Base-by-base conservation (phyloP, 176 grass and related monocot genomes). In the Alloteropsis semialata region DNA sequence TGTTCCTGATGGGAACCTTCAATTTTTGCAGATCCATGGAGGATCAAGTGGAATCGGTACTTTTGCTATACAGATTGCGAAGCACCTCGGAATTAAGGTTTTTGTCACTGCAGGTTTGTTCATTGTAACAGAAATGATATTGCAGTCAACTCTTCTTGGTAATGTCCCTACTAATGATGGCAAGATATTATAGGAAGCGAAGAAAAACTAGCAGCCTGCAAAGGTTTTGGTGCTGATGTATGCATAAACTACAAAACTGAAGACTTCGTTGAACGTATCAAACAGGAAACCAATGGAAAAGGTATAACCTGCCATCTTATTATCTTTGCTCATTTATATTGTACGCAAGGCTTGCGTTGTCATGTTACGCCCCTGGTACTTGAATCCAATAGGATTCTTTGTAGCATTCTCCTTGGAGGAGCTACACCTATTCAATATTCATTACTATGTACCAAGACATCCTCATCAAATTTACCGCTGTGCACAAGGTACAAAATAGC, bases 1-100 rank as follows among this genome's bases (percentile, higher is more conserved):
- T 45, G 25, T 58, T 48, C n/a, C n/a, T 3, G 36, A 10, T 54
- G 8, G 24, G 54, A 33, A 32, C 16, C 16, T 69, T 38, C 6
- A 19, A 69, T n/a, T 63, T 79, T 88, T 74, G 69, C 87, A 98
- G 96, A 72, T 95, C 79, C 92, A 98, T 72, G 92, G 96, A 55
- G 96, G 92, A 90, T 98, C 96, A 13, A 98, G 92, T 73, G 92
- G 96, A 82, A 98, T 95, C 18, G 96, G 96, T 46, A 98, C 96
- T 9, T 98, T 98, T 21, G 90, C 90, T 5, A 91, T 98, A 86
- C 92, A 93, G 85, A 93, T 95, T 17, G 88, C 90, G 0, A 98
- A 95, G 66, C 78, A 91, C 56, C 83, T 95, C 4, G 92, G 89
- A 69, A 90, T 88, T n/a, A 95, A 90, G 87, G 92, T 98, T 72